These are phyloP conservation scores for Fusarium hainanense DNA, from an alignment of 2,329 filamentous ascomycete species.

Conservation along the genomic window DNA sequence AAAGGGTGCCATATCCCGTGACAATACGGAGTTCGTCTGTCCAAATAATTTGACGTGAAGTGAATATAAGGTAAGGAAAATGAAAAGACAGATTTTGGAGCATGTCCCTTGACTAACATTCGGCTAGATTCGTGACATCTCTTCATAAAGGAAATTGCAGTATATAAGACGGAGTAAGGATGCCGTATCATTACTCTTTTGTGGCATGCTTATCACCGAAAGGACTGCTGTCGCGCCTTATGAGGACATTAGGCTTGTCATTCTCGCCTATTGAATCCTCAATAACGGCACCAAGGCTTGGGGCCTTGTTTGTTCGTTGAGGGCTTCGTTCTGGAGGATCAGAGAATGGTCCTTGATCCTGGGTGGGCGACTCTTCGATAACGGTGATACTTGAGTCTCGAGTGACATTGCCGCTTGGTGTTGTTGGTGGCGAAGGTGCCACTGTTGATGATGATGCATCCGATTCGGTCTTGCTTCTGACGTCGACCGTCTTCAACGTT, in stretches of 20 bases:
- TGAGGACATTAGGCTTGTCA: constrained; percentile 45
- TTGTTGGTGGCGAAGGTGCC: constrained; percentile 36
- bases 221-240: constrained; percentile 57
- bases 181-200: constrained; percentile 53
- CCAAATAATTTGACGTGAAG: constrained; percentile 43
- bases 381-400: constrained; percentile 60
- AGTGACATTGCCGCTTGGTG: constrained; percentile 38
- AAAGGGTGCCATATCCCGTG: constrained; percentile 42
- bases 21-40: constrained; percentile 36
- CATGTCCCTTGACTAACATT: constrained; percentile 19
- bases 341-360: constrained; percentile 69
- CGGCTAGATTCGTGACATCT: constrained; percentile 40
- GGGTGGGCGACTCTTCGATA: constrained; percentile 61
- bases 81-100: constrained; percentile 29
- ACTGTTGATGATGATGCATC: constrained; percentile 43
- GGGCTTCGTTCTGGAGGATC: constrained; percentile 60
- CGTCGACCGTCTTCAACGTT: constrained; percentile 60
- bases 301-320: constrained; percentile 51
- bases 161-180: constrained; percentile 30
- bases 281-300: constrained; percentile 65
- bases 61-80: constrained; percentile 31
- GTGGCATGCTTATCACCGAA: constrained; percentile 70
- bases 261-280: constrained; percentile 60
- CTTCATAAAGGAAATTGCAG: constrained; percentile 24
- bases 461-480: constrained; percentile 53